Conservation (phyloP, 2,329 filamentous ascomycete species). For the Calonectria pseudoreteaudii region DNA sequence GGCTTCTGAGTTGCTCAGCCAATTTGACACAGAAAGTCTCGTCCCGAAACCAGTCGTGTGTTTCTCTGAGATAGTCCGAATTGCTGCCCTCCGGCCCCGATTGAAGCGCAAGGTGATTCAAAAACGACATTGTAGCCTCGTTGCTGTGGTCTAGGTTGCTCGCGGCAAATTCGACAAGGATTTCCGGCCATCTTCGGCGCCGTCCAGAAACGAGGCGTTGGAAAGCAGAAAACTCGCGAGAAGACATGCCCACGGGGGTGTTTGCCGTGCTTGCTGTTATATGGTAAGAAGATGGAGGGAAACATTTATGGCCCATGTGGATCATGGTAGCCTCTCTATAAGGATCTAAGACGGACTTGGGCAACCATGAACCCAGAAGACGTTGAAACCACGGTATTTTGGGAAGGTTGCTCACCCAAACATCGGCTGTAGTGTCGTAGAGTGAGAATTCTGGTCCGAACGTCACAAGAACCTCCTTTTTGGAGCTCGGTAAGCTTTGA, state of each 20-base stretch:
- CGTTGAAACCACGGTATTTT: neutral
- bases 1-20: conserved; percentile 56
- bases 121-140: conserved; percentile 60
- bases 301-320: neutral
- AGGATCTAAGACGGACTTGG: conserved; percentile 42
- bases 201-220: conserved; percentile 61
- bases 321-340: neutral
- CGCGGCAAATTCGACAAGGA: conserved; percentile 63
- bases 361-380: conserved; percentile 46
- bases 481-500: neutral
- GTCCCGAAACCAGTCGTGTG: conserved; percentile 65
- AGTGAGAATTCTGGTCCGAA: neutral
- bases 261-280: conserved; percentile 62
- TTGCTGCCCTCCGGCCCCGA: conserved; percentile 58
- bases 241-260: conserved; percentile 60
- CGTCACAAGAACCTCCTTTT: neutral
- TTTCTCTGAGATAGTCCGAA: conserved; percentile 50
- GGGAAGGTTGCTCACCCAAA: neutral
- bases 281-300: conserved; percentile 65
- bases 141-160: conserved; percentile 72
- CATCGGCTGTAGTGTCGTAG: neutral
- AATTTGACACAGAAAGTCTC: conserved; percentile 60
- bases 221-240: conserved; percentile 66
- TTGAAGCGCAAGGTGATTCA: conserved; percentile 65
- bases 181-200: conserved; percentile 59